Evolutionary conservation across 2,329 filamentous ascomycete species (phyloP), one percentile per base, ranked within the genome.

Genomic region (Pyrenochaeta sp.): DNA sequence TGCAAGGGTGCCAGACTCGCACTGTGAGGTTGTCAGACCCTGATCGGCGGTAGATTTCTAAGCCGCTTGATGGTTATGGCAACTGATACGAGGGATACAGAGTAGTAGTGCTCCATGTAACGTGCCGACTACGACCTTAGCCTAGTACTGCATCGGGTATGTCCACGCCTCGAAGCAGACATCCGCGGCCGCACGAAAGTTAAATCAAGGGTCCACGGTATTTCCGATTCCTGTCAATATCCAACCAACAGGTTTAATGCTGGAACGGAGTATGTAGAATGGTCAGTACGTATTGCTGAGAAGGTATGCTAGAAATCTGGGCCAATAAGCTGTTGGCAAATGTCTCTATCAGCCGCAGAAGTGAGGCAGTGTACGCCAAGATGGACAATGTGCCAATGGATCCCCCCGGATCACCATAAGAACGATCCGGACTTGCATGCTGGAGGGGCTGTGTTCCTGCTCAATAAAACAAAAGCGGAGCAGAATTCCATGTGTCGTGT

Each of bases 361-460:
- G 14, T 30, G 29, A 41, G 47, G 48, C 53, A 48, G 45, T 32
- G 23, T 39, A 23, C 35, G 55, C 45, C 48, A 55, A 52, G 42
- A 44, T 46, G 37, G 23, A 5, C n/a, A 15, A 27, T 34, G 39
- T 44, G 41, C 39, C 35, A 50, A 38, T 35, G 49, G 37, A 24
- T 35, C 42, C 32, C 36, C 40, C 39, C 35, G 29, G 51, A 54
- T 44, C 48, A 35, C 24, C 32, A 19, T 27, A 36, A 28, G 35
- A 40, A 20, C 4, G n/a, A 18, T 15, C 31, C 18, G 30, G 11
- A 32, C 10, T 37, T 36, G 41, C 32, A 28, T 22, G 36, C n/a
- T 24, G 18, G 41, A 37, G 46, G 29, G 31, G 36, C 47, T 41
- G 43, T 39, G 39, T 28, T 32, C 35, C 28, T 41, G 41, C 44